Base-by-base conservation (phyloP, 2,329 filamentous ascomycete genomes). In the Calonectria montana region DNA sequence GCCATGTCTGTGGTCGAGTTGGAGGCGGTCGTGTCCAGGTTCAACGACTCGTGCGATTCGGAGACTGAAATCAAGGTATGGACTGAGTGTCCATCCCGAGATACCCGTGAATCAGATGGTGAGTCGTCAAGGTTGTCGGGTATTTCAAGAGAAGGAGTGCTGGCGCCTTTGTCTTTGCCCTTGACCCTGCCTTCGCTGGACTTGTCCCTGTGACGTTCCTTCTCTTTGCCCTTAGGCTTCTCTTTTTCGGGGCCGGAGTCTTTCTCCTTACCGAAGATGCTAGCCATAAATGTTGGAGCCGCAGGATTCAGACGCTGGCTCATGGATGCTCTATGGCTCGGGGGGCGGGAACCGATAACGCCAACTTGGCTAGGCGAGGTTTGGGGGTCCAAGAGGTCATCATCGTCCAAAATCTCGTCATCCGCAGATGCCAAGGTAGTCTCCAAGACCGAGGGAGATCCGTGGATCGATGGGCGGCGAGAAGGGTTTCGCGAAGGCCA, bases 231-330 rank as follows among this genome's bases (percentile, higher is more conserved):
- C 47, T 76, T 76, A 31, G 64, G 67, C 47, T 70, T 78, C 10
- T 79, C 76, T 50, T 69, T 76, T n/a, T 75, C 76, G 4, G 74
- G 69, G n/a, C 74, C 71, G n/a, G 69, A 65, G 35, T 83, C 80
- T 77, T 84, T 82, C 81, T 73, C 83, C 73, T 77, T 83, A 18
- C 88, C 86, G 77, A 91, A 90, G 70, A 97, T 90, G 43, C 92
- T 89, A 12, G 89, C 92, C 83, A 93, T 96, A 81, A 98, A 98
- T 1, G 93, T 94, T 10, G 96, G 96, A 0, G 96, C 97, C 8
- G 94, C 91, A 9, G 97, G 97, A 78, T 99, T 98, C 31, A 98
- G 88, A 78, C 83, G 92, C 84, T 82, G 91, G 82, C 80, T 92
- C 86, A 78, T 89, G 82, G 80, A 82, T 18, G 82, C 86, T 45